Evolutionary conservation across 1,284 basidiomycete genomes (phyloP), one percentile per base, ranked within the genome.

Genomic region (Trichosporon sp.): DNA sequence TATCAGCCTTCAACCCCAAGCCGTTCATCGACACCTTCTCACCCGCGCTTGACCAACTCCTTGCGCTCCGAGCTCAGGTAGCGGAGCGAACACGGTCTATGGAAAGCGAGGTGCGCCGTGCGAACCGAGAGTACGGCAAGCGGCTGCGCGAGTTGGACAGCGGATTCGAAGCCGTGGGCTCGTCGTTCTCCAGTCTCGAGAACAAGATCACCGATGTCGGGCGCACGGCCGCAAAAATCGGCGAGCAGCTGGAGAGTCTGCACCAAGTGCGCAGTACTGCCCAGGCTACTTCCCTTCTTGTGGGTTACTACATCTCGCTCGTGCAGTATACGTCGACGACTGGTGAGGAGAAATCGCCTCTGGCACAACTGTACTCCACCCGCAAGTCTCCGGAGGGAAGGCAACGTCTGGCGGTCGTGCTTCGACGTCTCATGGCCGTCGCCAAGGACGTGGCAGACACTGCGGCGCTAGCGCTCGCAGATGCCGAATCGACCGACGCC

Each of bases 1-100:
- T 8, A 2, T 33, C 70, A 95, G 93, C 95, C 1, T 97, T 98
- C 78, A 89, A 97, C 75, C 92, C 95, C 0, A 87, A 89, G 70
- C 93, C 96, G 0, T 97, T 98, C 80, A 91, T 97, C 66, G 83
- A 86, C 60, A 92, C 90, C 0, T 95, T 99, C 72, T 95, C 97
- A 74, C 86, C 88, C 13, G 90, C 92, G 0, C 87, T 97, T 5
- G 93, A 96, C 78, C 86, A 86, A 62, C 86, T 99, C 32, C 89
- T 96, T 58, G 83, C 87, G 2, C 85, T 97, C 4, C 85, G 95
- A 32, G 89, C 89, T 70, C 89, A 95, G 80, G 90, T 98, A 4
- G 90, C 95, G 66, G 84, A 87, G 13, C 89, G 90, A 78, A 93
- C 91, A 0, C 89, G 93, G 74, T 88, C 90, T 73, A 89, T 96